Percentiles rank a stretch among this genome's conserved stretches.
phyloP scores from a whole-genome alignment of 2,329 filamentous ascomycete genomes.

The Trichoderma sp. region DNA sequence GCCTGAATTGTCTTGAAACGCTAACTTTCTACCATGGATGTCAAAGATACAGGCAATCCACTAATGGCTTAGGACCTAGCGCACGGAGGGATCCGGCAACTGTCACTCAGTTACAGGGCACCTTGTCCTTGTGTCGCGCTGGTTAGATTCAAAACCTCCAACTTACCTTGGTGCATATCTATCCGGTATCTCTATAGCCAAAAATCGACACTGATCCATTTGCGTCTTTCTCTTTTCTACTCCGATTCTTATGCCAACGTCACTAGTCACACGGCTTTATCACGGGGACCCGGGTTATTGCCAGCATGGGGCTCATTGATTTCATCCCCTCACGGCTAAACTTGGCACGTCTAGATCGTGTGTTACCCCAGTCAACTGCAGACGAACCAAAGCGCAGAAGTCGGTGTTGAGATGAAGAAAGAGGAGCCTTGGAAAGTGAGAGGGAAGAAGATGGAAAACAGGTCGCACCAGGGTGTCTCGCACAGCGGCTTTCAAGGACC shows the following conservation, averaged over 20 bases:
- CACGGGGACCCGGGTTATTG: slow-evolving; percentile 10
- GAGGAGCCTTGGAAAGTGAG: slow-evolving; percentile 1
- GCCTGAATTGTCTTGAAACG: not conserved
- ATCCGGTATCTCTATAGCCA: not conserved
- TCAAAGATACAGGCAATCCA: not conserved
- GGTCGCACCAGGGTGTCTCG: not conserved
- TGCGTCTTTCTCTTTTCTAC: not conserved
- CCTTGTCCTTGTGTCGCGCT: not conserved
- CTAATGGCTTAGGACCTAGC: not conserved
- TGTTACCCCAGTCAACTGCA: slow-evolving; percentile 5
- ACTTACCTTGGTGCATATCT: not conserved
- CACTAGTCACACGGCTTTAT: slow-evolving; percentile 20
- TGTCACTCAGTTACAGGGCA: not conserved
- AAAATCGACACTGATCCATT: not conserved
- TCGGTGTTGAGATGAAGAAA: slow-evolving; percentile 10
- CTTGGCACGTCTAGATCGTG: slow-evolving; percentile 13
- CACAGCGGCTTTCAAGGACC: not conserved
- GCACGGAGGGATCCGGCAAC: not conserved
- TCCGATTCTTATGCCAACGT: not conserved
- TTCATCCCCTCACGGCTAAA: slow-evolving; percentile 24
- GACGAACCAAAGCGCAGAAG: slow-evolving; percentile 3
- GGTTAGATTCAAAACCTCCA: not conserved
- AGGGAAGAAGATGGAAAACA: not conserved
- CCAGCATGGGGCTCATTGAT: slow-evolving; percentile 1
- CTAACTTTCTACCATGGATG: not conserved